These are phyloP conservation scores for Lactifluus rugatus DNA, from an alignment of 768 basidiomycete genomes.

Conservation along the genomic window DNA sequence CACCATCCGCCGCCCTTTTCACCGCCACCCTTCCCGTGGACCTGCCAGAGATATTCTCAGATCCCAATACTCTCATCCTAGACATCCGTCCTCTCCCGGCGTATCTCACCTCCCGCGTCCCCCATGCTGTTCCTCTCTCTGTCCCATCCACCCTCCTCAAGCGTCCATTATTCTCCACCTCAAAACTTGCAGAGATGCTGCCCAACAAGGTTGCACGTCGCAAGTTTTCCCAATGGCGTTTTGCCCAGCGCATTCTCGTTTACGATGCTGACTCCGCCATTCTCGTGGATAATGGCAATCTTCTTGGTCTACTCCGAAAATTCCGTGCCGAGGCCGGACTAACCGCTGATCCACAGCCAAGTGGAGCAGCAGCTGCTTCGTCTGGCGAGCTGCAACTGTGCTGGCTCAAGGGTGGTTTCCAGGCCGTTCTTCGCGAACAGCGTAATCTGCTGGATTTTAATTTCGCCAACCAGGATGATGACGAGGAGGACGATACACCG, in stretches of 20 bases:
- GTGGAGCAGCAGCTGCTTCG: neutral
- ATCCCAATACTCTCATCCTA: constrained; percentile 51
- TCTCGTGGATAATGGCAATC: constrained; percentile 56
- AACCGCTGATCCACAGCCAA: constrained; percentile 10
- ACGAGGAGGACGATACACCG: constrained; percentile 24
- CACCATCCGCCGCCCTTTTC: constrained; percentile 17
- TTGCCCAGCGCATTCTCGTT: constrained; percentile 59
- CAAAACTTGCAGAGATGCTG: constrained; percentile 74
- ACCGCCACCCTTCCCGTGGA: constrained; percentile 23
- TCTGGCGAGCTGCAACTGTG: constrained; percentile 39
- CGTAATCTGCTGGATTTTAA: constrained; percentile 43
- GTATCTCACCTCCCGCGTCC: constrained; percentile 55
- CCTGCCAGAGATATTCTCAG: constrained; percentile 27
- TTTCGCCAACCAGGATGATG: constrained; percentile 38
- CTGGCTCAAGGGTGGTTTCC: constrained; percentile 81
- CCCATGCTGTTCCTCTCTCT: constrained; percentile 68
- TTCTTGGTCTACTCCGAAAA: constrained; percentile 66
- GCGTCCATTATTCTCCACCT: constrained; percentile 75
- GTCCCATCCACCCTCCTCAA: constrained; percentile 93
- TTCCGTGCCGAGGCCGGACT: constrained; percentile 50
- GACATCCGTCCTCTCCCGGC: constrained; percentile 84
- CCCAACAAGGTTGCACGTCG: constrained; percentile 46
- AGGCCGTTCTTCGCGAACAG: constrained; percentile 49
- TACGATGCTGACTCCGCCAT: constrained; percentile 71
- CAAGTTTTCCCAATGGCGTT: constrained; percentile 50